These are phyloP conservation scores for Cruciata laevipes DNA, from an alignment of 257 asterid species.

Conservation along the genomic window DNA sequence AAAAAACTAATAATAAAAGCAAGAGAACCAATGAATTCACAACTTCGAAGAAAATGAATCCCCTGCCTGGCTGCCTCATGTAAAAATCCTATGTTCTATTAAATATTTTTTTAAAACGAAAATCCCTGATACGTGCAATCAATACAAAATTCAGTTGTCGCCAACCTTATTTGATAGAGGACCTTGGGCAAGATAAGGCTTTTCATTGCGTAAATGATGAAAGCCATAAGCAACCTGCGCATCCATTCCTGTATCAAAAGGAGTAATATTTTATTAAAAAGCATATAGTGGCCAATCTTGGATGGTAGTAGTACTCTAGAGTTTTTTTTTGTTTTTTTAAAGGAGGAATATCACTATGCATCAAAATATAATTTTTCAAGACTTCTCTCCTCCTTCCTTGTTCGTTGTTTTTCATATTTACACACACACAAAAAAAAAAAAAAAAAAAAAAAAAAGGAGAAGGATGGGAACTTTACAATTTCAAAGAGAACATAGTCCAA, in stretches of 20 bases:
- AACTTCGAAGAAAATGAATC: background rate
- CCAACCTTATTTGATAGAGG: conserved; percentile 87
- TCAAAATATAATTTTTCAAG: background rate
- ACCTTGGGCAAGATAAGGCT: conserved; percentile 93
- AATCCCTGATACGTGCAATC: background rate
- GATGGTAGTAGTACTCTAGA: background rate
- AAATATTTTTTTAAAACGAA: no score
- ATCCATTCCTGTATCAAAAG: conserved; percentile 73
- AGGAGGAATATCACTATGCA: background rate
- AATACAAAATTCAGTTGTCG: conserved; percentile 7
- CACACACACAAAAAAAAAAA: no score
- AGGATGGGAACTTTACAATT: background rate
- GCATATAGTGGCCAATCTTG: background rate
- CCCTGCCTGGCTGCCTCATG: no score
- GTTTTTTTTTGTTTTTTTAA: no score
- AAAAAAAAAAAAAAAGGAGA: no score
- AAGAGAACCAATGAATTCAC: background rate
- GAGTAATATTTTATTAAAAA: conserved; percentile 12
- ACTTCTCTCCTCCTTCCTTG: background rate
- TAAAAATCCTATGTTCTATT: no score
- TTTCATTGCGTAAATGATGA: conserved; percentile 85
- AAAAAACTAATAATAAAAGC: conserved; percentile 1
- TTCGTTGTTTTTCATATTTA: background rate
- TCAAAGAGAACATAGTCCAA: background rate
- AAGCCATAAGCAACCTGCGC: conserved; percentile 96